Evolutionary conservation across 2,329 filamentous ascomycete species (phyloP).

Genomic region (Colletotrichum lini): DNA sequence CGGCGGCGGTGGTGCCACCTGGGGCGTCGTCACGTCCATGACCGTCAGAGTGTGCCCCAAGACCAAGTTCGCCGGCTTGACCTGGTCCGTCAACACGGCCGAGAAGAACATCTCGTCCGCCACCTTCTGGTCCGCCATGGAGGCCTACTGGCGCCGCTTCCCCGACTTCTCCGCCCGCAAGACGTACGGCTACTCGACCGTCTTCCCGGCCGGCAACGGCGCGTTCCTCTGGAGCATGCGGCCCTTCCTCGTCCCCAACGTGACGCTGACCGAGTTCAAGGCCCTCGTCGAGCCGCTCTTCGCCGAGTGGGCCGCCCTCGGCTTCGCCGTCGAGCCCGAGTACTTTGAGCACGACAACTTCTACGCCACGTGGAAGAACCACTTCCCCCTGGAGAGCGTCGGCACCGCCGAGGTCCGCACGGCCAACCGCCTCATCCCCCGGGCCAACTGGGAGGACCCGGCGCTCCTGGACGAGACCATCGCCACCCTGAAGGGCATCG

Average conservation of each 20-base stretch:
- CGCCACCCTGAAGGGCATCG: slow-evolving; percentile 47
- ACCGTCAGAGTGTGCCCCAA: slow-evolving; percentile 53
- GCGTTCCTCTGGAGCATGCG: slow-evolving; percentile 49
- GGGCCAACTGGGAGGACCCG: slow-evolving; percentile 51
- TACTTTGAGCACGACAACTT: slow-evolving; percentile 54
- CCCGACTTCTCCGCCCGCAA: slow-evolving; percentile 49
- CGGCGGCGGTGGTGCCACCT: slow-evolving; percentile 61
- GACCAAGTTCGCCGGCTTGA: slow-evolving; percentile 52
- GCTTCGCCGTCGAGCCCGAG: slow-evolving; percentile 49
- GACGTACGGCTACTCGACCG: slow-evolving; percentile 48
- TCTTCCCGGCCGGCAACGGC: slow-evolving; percentile 40
- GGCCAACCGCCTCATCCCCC: slow-evolving; percentile 58
- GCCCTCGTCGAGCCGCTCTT: slow-evolving; percentile 51
- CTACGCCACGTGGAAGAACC: slow-evolving; percentile 54
- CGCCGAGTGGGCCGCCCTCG: slow-evolving; percentile 48
- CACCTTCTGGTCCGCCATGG: slow-evolving; percentile 52
- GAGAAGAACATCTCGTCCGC: slow-evolving; percentile 45
- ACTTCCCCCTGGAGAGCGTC: slow-evolving; percentile 56
- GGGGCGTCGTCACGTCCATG: slow-evolving; percentile 59
- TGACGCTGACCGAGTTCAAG: slow-evolving; percentile 51
- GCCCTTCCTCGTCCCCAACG: slow-evolving; percentile 55
- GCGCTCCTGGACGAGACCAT: slow-evolving; percentile 46
- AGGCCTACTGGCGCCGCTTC: slow-evolving; percentile 51
- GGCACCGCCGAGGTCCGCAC: slow-evolving; percentile 46
- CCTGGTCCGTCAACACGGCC: slow-evolving; percentile 49